A percentile compares a stretch with the other conserved stretches of the same genome.
Conservation (phyloP, 1,139 yeast species). For the Waltiozyma sp. region DNA sequence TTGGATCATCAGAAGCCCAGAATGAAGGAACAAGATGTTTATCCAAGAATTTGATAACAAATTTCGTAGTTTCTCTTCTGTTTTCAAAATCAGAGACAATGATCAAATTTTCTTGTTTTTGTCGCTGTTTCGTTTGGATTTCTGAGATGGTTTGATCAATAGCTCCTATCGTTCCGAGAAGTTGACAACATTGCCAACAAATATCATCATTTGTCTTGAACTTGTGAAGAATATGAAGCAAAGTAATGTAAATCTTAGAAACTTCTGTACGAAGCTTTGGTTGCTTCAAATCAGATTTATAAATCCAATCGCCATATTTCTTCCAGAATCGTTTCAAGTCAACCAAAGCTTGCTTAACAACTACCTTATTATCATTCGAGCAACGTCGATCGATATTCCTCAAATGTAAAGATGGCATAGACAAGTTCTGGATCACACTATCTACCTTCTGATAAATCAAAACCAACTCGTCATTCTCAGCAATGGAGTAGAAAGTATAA, state of each 20-base stretch:
- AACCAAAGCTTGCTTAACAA: slow-evolving; percentile 65
- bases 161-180: slow-evolving; percentile 70
- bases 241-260: slow-evolving; percentile 38
- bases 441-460: slow-evolving; percentile 18
- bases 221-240: slow-evolving; percentile 50
- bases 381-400: slow-evolving; percentile 46
- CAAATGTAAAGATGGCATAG: slow-evolving; percentile 26
- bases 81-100: slow-evolving; percentile 53
- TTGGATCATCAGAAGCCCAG: slow-evolving; percentile 85
- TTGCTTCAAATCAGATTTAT: slow-evolving; percentile 8
- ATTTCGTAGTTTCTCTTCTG: slow-evolving; percentile 49
- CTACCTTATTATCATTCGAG: slow-evolving; percentile 59
- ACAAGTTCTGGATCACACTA: slow-evolving; percentile 18
- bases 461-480: slow-evolving; percentile 32
- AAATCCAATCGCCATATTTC: slow-evolving; percentile 12
- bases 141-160: slow-evolving; percentile 57
- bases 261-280: slow-evolving; percentile 18
- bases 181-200: slow-evolving; percentile 50
- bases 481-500: slow-evolving; percentile 35
- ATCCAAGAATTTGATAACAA: slow-evolving; percentile 58
- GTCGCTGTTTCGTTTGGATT: slow-evolving; percentile 24
- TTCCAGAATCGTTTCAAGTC: slow-evolving; percentile 38
- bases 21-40: slow-evolving; percentile 66
- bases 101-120: slow-evolving; percentile 31
- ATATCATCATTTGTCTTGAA: slow-evolving; percentile 43